Conservation (phyloP, 371 early-diverging fungal genomes). For the Mortierella sp. region DNA sequence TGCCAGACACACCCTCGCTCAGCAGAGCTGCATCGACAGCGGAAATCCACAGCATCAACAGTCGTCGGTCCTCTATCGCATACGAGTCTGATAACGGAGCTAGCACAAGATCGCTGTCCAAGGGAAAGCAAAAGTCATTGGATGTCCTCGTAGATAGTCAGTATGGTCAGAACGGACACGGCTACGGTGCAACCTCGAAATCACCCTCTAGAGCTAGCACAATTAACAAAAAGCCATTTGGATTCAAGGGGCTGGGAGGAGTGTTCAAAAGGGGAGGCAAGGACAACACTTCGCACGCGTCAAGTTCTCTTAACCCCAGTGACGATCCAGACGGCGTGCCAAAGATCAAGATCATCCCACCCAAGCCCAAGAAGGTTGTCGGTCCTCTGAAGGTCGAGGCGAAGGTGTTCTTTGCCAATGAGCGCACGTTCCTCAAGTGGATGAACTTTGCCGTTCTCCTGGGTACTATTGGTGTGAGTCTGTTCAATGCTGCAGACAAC, state of each 20-base stretch:
- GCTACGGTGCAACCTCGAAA: constrained; percentile 21
- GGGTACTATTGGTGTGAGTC: constrained; percentile 72
- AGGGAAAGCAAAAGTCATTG: constrained; percentile 45
- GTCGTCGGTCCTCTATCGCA: constrained; percentile 42
- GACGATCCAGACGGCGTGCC: constrained; percentile 22
- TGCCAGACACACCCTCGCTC: constrained; percentile 37
- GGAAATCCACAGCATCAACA: constrained; percentile 51
- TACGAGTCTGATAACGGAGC: constrained; percentile 44
- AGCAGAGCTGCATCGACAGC: constrained; percentile 39
- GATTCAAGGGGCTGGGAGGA: constrained; percentile 51
- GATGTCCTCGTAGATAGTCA: constrained; percentile 43
- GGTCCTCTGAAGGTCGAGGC: constrained; percentile 53
- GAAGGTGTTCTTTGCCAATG: constrained; percentile 96
- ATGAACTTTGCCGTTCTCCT: constrained; percentile 74
- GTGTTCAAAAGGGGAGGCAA: constrained; percentile 36
- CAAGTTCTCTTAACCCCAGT: constrained; percentile 28
- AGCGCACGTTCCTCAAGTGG: constrained; percentile 93
- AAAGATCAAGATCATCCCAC: constrained; percentile 50
- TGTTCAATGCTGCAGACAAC: constrained; percentile 77
- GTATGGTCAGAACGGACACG: constrained; percentile 23
- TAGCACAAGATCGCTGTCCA: constrained; percentile 24
- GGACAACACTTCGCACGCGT: constrained; percentile 31
- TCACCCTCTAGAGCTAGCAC: constrained; percentile 23
- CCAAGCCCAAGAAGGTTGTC: constrained; percentile 52
- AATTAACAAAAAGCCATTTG: constrained; percentile 34